Evolutionary conservation across 305 asterid genomes (phyloP).

Genomic region (Ruellia speciosa): DNA sequence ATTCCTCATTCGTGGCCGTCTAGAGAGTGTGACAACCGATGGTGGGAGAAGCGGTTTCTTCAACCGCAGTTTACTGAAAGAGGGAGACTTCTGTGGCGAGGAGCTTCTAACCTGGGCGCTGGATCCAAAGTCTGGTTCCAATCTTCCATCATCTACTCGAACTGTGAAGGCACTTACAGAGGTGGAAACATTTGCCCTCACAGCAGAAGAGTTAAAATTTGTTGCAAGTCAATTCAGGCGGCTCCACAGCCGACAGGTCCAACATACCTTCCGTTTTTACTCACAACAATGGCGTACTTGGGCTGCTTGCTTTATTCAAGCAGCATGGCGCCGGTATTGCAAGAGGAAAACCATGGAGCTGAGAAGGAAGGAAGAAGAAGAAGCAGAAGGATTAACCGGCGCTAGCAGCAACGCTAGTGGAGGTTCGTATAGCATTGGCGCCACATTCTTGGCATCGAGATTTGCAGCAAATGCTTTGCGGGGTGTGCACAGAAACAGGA

Average conservation of each 20-base stretch:
- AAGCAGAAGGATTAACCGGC: conserved; percentile 40
- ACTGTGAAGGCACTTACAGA: conserved; percentile 82
- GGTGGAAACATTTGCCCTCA: conserved; percentile 87
- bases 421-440: conserved; percentile 72
- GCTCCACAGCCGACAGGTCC: conserved; percentile 98
- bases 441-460: conserved; percentile 75
- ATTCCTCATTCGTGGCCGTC: conserved; percentile 94
- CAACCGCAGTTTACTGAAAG: conserved; percentile 83
- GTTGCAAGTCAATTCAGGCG: conserved; percentile 96
- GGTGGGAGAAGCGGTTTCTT: conserved; percentile 99
- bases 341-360: conserved; percentile 69
- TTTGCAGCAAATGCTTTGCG: conserved; percentile 96
- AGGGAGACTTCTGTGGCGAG: conserved; percentile 95
- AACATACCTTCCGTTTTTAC: conserved; percentile 96
- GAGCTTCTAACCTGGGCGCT: conserved; percentile 99
- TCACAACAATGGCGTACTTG: conserved; percentile 99
- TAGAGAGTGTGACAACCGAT: conserved; percentile 93
- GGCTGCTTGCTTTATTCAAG: conserved; percentile 98
- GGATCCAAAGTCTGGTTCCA: conserved; percentile 86
- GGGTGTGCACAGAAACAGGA: conserved; percentile 88
- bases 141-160: conserved; percentile 90
- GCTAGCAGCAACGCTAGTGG: conserved; percentile 37
- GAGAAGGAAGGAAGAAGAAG: conserved; percentile 81
- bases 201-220: conserved; percentile 87
- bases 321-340: conserved; percentile 93